phyloP scores from a whole-genome alignment of 495 filamentous ascomycete genomes.

The Cercophora newfieldiana region DNA sequence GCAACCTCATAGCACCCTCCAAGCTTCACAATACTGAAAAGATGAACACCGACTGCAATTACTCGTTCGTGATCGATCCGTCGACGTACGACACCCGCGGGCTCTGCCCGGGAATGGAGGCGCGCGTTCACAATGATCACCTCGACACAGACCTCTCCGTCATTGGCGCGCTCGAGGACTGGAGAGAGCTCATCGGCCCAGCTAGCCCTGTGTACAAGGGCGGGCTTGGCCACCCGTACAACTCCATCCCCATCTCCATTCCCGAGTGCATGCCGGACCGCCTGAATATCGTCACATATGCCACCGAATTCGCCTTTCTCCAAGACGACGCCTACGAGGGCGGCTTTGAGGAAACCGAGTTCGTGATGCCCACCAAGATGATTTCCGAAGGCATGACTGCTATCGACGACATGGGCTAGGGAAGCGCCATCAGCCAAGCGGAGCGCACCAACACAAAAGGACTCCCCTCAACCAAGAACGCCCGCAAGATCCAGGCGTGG shows the following conservation, averaged over 20 bases:
- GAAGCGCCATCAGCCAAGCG: background rate
- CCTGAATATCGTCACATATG: background rate
- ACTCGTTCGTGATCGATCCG: background rate
- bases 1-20: too few species aligned
- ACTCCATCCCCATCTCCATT: background rate
- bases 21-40: background rate
- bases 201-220: background rate
- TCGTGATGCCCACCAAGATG: background rate
- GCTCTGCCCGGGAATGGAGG: background rate
- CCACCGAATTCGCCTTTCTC: slow-evolving; percentile 3
- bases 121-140: background rate
- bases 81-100: background rate
- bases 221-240: background rate
- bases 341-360: background rate
- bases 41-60: background rate
- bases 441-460: background rate
- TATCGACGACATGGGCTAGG: background rate
- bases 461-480: background rate
- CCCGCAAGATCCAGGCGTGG: background rate
- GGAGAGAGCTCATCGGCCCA: background rate
- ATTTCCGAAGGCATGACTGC: background rate
- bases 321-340: background rate
- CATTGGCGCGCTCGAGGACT: background rate
- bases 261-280: background rate
- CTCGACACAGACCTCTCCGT: background rate